These are phyloP conservation scores for Annulohypoxylon bovei DNA, from an alignment of 495 filamentous ascomycete genomes.

Conservation along the genomic window DNA sequence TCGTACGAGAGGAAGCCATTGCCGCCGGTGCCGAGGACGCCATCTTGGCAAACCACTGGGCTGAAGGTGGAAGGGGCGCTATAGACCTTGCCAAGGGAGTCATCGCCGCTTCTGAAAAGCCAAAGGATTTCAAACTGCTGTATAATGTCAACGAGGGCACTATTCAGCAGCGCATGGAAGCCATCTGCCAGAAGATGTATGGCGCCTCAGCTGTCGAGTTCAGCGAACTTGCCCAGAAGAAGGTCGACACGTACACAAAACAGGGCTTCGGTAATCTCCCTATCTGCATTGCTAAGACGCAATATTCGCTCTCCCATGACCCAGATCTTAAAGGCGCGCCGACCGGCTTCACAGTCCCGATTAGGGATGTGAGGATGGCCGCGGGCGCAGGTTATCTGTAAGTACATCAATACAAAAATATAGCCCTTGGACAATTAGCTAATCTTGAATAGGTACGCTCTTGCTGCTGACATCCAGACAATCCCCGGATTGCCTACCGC, in stretches of 20 bases:
- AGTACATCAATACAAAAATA: conserved; percentile 49
- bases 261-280: conserved; percentile 93
- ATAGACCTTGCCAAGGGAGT: conserved; percentile 89
- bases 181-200: conserved; percentile 92
- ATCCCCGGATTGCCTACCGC: conserved; percentile 96
- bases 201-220: conserved; percentile 92
- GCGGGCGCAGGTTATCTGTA: conserved; percentile 92
- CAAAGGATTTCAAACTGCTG: conserved; percentile 89
- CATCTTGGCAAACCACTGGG: conserved; percentile 95
- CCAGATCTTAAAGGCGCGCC: conserved; percentile 95
- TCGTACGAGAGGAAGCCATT: conserved; percentile 88
- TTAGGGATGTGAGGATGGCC: conserved; percentile 92
- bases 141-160: conserved; percentile 78
- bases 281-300: conserved; percentile 97
- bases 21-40: conserved; percentile 94
- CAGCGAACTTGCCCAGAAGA: conserved; percentile 91
- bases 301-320: conserved; percentile 96
- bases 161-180: conserved; percentile 90
- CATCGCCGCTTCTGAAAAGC: conserved; percentile 81
- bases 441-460: conserved; percentile 73
- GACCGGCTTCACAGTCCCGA: conserved; percentile 93
- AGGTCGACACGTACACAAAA: conserved; percentile 91
- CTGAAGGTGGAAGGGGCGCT: conserved; percentile 91
- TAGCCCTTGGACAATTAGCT: conserved; percentile 6
- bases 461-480: conserved; percentile 97